Percentiles rank a stretch among this genome's conserved stretches.
These are phyloP conservation scores for Ustilago sp. DNA, from an alignment of 1,284 basidiomycete species.

Conservation along the genomic window DNA sequence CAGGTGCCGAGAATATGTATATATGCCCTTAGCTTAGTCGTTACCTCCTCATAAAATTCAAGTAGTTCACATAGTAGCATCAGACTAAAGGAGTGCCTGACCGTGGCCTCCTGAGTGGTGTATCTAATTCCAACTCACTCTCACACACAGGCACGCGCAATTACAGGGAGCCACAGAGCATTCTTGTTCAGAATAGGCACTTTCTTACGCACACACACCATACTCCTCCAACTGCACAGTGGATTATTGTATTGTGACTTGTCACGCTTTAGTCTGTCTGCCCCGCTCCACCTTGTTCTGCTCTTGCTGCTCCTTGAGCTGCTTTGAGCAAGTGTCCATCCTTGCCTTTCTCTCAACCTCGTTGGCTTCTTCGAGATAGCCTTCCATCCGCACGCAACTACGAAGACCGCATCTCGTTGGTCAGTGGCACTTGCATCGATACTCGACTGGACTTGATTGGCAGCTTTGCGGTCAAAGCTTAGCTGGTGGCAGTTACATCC, in stretches of 20 bases:
- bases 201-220: constrained; percentile 1
- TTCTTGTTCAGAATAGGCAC: neutral
- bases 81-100: too few relatives aligned
- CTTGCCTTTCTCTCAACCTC: neutral
- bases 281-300: neutral
- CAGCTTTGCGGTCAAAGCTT: neutral
- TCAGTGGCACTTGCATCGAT: neutral
- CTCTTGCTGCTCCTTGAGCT: neutral
- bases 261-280: neutral
- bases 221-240: neutral
- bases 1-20: too few relatives aligned
- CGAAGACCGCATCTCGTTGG: neutral
- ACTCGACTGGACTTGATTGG: neutral
- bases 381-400: neutral
- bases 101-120: too few relatives aligned
- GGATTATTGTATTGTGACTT: neutral
- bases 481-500: neutral
- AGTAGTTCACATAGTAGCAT: too few relatives aligned
- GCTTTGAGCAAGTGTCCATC: neutral
- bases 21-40: too few relatives aligned
- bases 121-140: too few relatives aligned
- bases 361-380: neutral
- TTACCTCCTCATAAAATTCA: too few relatives aligned
- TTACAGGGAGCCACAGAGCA: neutral
- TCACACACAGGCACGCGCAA: neutral